Conservation (phyloP, 2,329 filamentous ascomycete genomes). For the Hirsutella rhossiliensis region DNA sequence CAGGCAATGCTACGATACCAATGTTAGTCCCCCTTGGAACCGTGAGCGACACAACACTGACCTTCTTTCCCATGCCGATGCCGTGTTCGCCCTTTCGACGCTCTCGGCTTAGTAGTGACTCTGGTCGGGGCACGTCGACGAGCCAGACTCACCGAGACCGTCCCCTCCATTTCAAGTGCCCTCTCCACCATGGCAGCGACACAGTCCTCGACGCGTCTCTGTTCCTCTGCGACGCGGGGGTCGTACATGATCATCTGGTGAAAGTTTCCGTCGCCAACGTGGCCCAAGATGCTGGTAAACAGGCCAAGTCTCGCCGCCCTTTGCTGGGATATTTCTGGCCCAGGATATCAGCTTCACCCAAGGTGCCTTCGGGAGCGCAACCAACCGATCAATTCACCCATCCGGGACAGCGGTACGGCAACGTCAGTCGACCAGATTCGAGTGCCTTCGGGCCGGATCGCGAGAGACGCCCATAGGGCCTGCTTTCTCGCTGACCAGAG, state of each 20-base stretch:
- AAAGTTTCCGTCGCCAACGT: slow-evolving; percentile 67
- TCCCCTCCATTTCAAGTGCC: slow-evolving; percentile 59
- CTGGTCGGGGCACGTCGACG: neutral
- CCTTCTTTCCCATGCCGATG: slow-evolving; percentile 57
- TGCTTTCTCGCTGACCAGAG: slow-evolving; percentile 68
- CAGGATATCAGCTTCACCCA: neutral
- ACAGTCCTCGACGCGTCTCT: slow-evolving; percentile 39
- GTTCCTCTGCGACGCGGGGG: slow-evolving; percentile 43
- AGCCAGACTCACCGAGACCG: slow-evolving; percentile 45
- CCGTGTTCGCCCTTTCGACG: slow-evolving; percentile 47
- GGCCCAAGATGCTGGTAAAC: slow-evolving; percentile 54
- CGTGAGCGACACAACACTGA: slow-evolving; percentile 28
- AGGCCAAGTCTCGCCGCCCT: slow-evolving; percentile 52
- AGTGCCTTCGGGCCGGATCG: slow-evolving; percentile 43
- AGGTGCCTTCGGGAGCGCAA: neutral
- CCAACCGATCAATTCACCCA: slow-evolving; percentile 55
- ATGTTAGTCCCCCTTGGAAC: neutral
- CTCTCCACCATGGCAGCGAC: slow-evolving; percentile 60
- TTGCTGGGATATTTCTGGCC: slow-evolving; percentile 48
- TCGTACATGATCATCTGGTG: slow-evolving; percentile 38
- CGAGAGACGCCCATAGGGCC: slow-evolving; percentile 61
- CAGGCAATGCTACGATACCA: slow-evolving; percentile 29
- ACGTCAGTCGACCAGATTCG: slow-evolving; percentile 75
- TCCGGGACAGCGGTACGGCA: slow-evolving; percentile 59
- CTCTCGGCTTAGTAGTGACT: no score